phyloP scores from a whole-genome alignment of 2,329 filamentous ascomycete species.

The Aureobasidium sp. region DNA sequence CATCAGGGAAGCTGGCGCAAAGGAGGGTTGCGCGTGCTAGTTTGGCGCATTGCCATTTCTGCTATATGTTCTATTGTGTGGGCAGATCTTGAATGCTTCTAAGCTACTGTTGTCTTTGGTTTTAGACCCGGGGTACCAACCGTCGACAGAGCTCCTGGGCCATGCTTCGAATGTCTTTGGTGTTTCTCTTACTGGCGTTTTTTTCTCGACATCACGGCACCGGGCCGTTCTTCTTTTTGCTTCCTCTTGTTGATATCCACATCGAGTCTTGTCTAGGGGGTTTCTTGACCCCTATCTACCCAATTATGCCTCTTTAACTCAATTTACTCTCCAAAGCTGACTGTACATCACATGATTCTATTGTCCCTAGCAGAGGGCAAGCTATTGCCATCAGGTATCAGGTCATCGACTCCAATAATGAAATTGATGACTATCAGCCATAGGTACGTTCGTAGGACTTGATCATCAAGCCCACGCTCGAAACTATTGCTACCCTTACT shows the following conservation, averaged over 20 bases:
- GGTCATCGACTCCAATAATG: no score
- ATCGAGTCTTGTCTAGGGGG: conserved; percentile 1
- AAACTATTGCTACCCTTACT: no score
- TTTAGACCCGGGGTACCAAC: background rate
- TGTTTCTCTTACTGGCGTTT: background rate
- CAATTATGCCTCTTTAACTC: background rate
- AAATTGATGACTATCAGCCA: no score
- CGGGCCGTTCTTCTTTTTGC: background rate
- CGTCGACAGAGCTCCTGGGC: background rate
- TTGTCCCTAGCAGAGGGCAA: background rate
- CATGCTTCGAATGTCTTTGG: background rate
- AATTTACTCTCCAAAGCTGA: background rate
- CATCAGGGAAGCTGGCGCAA: conserved; percentile 62
- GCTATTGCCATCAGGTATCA: no score
- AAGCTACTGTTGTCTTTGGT: background rate
- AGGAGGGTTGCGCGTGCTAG: conserved; percentile 88
- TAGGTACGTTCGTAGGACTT: no score
- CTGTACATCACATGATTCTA: background rate
- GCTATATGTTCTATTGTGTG: background rate
- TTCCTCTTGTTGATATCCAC: conserved; percentile 10
- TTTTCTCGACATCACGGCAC: background rate
- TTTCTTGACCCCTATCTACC: background rate
- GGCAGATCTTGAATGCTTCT: background rate
- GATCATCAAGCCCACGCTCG: no score
- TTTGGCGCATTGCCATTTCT: background rate